Evolutionary conservation across 305 asterid species (phyloP).

Genomic region (Fraxinus latifolia): DNA sequence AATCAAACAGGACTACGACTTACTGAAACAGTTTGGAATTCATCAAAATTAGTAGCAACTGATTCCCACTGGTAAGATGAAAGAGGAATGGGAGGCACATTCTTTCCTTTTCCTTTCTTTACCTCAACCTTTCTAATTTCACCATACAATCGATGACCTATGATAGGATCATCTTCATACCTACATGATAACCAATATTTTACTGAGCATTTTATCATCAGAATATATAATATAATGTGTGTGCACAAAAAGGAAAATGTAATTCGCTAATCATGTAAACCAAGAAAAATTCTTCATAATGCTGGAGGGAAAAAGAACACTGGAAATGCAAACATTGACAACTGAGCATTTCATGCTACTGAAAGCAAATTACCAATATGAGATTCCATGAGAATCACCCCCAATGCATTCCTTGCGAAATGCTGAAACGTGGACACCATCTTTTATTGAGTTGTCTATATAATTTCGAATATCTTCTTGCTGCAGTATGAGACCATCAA

Average conservation of each 20-base stretch:
- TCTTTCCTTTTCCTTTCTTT: conserved; percentile 83
- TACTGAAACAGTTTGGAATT: conserved; percentile 81
- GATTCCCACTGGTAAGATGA: conserved; percentile 96
- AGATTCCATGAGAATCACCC: conserved; percentile 78
- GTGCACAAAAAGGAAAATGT: conserved; percentile 4
- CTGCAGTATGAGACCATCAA: conserved; percentile 55
- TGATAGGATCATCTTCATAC: conserved; percentile 83
- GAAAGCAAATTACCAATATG: conserved; percentile 66
- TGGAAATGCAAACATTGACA: conserved; percentile 1
- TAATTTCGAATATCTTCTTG: conserved; percentile 88
- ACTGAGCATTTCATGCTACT: background rate
- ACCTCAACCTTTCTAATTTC: conserved; percentile 85
- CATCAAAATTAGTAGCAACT: conserved; percentile 86
- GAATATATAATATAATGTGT: background rate
- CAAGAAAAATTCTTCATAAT: background rate
- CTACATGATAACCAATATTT: conserved; percentile 34
- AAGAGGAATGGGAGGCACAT: conserved; percentile 61
- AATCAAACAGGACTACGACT: conserved; percentile 36
- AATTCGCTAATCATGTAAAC: conserved; percentile 1
- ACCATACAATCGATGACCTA: conserved; percentile 88
- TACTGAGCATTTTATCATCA: background rate
- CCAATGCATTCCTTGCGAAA: conserved; percentile 88
- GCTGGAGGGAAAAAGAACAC: conserved; percentile 10
- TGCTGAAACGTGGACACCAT: conserved; percentile 60
- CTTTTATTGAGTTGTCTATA: conserved; percentile 81